A percentile compares a stretch with the other conserved stretches of the same genome.
Evolutionary conservation across 305 asterid genomes (phyloP).

Genomic region (Fraxinus paxiana): DNA sequence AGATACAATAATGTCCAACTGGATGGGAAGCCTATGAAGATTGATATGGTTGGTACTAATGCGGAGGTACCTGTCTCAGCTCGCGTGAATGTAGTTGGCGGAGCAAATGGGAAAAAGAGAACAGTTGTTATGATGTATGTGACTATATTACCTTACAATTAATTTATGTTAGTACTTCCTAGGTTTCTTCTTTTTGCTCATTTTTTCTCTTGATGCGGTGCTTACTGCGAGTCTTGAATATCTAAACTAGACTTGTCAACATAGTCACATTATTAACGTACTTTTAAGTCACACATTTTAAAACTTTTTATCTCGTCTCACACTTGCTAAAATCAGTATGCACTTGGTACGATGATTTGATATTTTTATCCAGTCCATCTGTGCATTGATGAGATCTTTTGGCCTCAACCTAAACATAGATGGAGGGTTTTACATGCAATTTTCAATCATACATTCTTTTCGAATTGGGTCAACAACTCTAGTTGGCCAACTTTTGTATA

Average conservation of each 20-base stretch:
- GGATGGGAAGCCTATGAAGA: conserved; percentile 90
- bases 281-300: not conserved
- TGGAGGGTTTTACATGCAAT: not conserved
- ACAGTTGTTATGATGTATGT: conserved; percentile 72
- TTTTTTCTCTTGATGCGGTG: not conserved
- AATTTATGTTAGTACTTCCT: not conserved
- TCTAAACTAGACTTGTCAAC: not conserved
- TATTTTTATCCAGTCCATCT: not conserved
- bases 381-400: not conserved
- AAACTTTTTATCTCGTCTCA: not conserved
- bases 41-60: conserved; percentile 61
- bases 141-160: not conserved
- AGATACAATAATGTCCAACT: conserved; percentile 80
- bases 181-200: not conserved
- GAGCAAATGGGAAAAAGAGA: conserved; percentile 56
- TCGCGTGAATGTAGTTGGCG: conserved; percentile 70
- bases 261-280: not conserved
- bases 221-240: not conserved
- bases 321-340: not conserved
- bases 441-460: not conserved
- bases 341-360: not conserved
- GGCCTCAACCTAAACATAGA: not conserved
- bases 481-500: not conserved
- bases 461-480: not conserved
- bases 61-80: conserved; percentile 60